Conservation (phyloP, 345 rosid genomes). For the Populus alba region DNA sequence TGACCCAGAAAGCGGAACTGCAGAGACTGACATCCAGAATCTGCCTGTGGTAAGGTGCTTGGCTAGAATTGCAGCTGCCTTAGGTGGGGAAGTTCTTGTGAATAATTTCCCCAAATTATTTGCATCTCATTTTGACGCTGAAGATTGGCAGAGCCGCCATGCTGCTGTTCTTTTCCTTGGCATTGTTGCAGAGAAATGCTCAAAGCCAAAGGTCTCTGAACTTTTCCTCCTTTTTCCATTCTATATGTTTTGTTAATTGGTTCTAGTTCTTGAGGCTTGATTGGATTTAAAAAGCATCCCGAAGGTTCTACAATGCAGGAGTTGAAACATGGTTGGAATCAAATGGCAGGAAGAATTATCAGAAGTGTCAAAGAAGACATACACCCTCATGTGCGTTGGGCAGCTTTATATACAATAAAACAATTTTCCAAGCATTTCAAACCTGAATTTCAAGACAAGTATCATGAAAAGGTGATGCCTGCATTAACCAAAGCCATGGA, state of each 20-base stretch:
- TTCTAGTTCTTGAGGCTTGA: not conserved
- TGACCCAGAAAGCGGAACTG: not conserved
- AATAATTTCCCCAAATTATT: not conserved
- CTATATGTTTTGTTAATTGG: not conserved
- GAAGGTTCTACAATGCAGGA: not conserved
- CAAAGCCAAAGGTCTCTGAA: not conserved
- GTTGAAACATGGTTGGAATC: not conserved
- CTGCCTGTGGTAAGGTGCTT: not conserved
- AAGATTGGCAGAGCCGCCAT: conserved; percentile 10
- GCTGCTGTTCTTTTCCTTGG: not conserved
- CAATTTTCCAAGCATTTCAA: not conserved
- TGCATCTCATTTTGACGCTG: not conserved
- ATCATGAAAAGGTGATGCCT: not conserved
- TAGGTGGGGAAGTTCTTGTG: not conserved
- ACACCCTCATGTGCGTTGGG: conserved; percentile 1
- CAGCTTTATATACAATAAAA: conserved; percentile 1
- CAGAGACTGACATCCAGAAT: not conserved
- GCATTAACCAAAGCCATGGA: conserved; percentile 1
- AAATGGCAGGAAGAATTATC: not conserved
- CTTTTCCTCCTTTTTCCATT: not conserved
- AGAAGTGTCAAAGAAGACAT: not conserved
- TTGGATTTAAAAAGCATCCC: not conserved
- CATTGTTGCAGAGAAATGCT: not conserved
- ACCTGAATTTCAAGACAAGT: not conserved
- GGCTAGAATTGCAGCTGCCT: not conserved